phyloP scores from a whole-genome alignment of 139 green algal genomes.

The Bryopsis sp. region DNA sequence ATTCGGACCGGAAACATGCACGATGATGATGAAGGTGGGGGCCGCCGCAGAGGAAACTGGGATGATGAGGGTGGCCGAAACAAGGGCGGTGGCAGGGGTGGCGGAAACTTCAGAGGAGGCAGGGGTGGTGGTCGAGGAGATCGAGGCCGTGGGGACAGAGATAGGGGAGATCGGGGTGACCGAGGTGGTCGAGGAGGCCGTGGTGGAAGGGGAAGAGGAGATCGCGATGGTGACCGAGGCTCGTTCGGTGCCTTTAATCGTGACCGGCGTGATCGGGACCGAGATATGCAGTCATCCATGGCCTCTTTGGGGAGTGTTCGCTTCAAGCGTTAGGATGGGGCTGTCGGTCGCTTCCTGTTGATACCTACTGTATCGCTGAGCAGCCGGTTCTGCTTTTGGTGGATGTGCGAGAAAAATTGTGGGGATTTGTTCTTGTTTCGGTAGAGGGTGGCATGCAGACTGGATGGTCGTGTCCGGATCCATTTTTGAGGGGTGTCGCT shows the following conservation, averaged over 20 bases:
- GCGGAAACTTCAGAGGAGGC: neutral
- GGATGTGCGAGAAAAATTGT: too few species aligned
- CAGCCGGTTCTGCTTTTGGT: too few species aligned
- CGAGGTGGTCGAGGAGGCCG: too few species aligned
- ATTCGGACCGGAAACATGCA: slow-evolving; percentile 66
- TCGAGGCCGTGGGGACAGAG: neutral
- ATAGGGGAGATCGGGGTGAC: neutral
- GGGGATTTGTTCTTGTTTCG: too few species aligned
- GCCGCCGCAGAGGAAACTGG: slow-evolving; percentile 26
- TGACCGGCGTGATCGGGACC: neutral
- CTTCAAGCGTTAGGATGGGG: too few species aligned
- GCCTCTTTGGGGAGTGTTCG: neutral
- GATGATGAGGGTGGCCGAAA: slow-evolving; percentile 1
- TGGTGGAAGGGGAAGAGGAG: neutral
- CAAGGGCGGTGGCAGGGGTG: neutral
- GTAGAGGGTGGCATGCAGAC: too few species aligned
- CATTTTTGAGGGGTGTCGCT: too few species aligned
- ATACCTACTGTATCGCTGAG: too few species aligned
- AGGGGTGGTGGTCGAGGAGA: neutral
- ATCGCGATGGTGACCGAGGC: neutral
- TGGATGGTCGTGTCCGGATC: too few species aligned
- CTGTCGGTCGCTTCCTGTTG: too few species aligned
- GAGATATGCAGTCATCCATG: neutral
- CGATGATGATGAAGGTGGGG: slow-evolving; percentile 53
- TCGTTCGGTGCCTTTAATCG: neutral